Evolutionary conservation across 1,284 basidiomycete genomes (phyloP).

Genomic region (Leccinum huronense): DNA sequence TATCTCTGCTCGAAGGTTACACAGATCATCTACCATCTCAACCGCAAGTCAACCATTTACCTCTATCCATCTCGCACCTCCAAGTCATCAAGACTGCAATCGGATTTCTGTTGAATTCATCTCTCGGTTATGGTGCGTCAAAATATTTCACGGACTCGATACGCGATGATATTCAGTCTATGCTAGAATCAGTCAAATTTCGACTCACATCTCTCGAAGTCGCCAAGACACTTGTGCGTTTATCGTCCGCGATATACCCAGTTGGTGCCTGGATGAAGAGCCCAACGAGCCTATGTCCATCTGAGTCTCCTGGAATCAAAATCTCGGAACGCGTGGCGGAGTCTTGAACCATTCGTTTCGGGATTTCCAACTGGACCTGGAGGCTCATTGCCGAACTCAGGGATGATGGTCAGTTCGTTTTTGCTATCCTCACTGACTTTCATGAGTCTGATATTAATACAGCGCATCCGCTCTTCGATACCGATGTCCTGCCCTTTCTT

Average conservation of each 20-base stretch:
- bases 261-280: constrained; percentile 57
- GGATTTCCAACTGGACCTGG: constrained; percentile 75
- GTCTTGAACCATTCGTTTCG: constrained; percentile 63
- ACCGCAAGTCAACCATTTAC: constrained; percentile 42
- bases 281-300: constrained; percentile 28
- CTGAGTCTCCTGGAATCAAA: constrained; percentile 20
- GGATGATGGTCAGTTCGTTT: constrained; percentile 50
- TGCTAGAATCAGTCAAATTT: constrained; percentile 66
- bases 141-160: constrained; percentile 1
- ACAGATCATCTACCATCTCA: constrained; percentile 50
- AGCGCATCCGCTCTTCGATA: constrained; percentile 58
- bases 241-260: constrained; percentile 70
- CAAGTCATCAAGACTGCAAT: constrained; percentile 75
- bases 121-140: constrained; percentile 68
- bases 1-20: constrained; percentile 69
- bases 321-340: constrained; percentile 42
- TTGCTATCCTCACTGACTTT: constrained; percentile 4
- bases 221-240: constrained; percentile 62
- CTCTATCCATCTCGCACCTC: constrained; percentile 59
- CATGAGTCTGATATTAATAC: constrained; percentile 16
- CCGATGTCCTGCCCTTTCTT: constrained; percentile 62
- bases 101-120: constrained; percentile 78
- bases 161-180: constrained; percentile 5
- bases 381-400: constrained; percentile 65
- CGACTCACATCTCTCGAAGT: constrained; percentile 66